Base-by-base conservation (phyloP, 129 eudicot genomes). In the Deinandra increscens region DNA sequence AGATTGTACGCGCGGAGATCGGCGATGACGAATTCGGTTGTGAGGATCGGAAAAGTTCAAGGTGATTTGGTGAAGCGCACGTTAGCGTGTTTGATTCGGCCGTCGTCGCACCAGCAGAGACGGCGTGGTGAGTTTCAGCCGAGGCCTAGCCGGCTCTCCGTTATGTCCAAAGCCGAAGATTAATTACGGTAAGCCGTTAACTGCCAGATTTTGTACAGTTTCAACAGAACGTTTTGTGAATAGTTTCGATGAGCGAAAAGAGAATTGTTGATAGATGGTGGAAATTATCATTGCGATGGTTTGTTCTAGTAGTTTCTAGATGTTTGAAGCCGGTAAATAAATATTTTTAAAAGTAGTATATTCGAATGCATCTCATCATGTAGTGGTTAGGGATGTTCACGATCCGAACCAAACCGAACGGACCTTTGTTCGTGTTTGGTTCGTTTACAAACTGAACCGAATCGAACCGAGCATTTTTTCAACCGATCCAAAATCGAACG, bases 11-110 rank as follows among this genome's bases (percentile, higher is more conserved):
- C 84, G 41, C 72, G 94, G 77, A 83, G 97, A 74, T 86, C 91
- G 33, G 95, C 88, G 60, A 82, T 87, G 97, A 76, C 77, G 77
- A 90, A 86, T 60, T 90, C 88, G 53, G 53, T 90, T 26, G 85
- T 82, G 50, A 81, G 91, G 51, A 80, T 84, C 26, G 91, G 91
- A 20, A 78, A 88, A 0, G 94, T 84, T 37, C 95, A 90, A 53
- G 91, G 95, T 0, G 95, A 84, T 50, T 72, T 83, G 77, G 80
- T 86, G 64, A 90, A 77, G 72, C 75, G 91, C 34, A 86, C 85
- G 6, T 76, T 86, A 23, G 80, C 94, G 22, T 64, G 85, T 53
- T 69, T 90, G 81, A 82, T 90, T 70, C 73, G 88, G 34, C 97
- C 97, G 45, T 84, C 88, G 2, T 84, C 94, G 5, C 85, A 81